Percentiles rank a stretch among this genome's conserved stretches.
Evolutionary conservation across 495 filamentous ascomycete species (phyloP).

Genomic region (Darksidea phi): DNA sequence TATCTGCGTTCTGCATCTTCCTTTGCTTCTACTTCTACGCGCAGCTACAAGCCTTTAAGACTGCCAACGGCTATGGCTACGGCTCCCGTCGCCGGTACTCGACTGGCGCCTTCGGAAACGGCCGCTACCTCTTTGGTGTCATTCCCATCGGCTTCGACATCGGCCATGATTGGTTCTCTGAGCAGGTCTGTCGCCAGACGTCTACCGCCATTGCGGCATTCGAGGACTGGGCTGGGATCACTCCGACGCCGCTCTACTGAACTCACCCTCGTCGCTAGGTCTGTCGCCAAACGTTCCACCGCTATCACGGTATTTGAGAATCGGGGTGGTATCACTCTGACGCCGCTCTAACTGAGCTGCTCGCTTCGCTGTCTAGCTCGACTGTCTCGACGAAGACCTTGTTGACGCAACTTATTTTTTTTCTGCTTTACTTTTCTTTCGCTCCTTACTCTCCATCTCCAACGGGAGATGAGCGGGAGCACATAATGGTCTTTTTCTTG

Average conservation of each 20-base stretch:
- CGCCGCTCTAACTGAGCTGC: too few relatives aligned
- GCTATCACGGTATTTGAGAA: too few relatives aligned
- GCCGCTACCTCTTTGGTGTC: conserved; percentile 10
- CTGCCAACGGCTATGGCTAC: background rate
- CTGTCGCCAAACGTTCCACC: too few relatives aligned
- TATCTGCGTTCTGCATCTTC: background rate
- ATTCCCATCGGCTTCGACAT: background rate
- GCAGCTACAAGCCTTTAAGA: background rate
- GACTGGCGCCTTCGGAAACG: background rate
- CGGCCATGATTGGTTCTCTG: background rate
- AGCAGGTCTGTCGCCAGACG: background rate
- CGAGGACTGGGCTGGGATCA: conserved; percentile 1
- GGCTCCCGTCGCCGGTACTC: background rate
- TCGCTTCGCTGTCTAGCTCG: too few relatives aligned
- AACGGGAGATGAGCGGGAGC: too few relatives aligned
- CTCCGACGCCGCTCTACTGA: background rate
- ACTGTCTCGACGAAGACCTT: too few relatives aligned
- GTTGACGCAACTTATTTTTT: too few relatives aligned
- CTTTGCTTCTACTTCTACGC: background rate
- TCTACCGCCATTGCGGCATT: background rate
- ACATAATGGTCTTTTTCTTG: too few relatives aligned
- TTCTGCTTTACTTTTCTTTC: too few relatives aligned
- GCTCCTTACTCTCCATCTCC: too few relatives aligned
- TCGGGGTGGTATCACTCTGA: too few relatives aligned
- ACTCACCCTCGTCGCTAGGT: too few relatives aligned